Conservation (phyloP, 2,329 filamentous ascomycete species). For the Hypoxylon sp. region DNA sequence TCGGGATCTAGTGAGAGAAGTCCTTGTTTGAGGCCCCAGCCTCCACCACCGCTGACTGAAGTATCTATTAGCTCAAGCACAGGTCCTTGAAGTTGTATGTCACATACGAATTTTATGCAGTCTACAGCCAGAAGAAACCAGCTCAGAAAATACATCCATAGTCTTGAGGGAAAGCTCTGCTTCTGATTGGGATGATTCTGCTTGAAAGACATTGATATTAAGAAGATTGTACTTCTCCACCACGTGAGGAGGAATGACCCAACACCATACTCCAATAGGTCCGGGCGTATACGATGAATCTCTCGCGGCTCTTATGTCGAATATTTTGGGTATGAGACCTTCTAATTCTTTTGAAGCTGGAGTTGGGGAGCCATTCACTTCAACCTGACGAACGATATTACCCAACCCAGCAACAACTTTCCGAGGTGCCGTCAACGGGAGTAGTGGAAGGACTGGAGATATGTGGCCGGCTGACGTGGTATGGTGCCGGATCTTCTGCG, state of each 20-base stretch:
- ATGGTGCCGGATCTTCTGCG: slow-evolving; percentile 47
- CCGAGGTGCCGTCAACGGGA: slow-evolving; percentile 70
- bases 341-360: slow-evolving; percentile 80
- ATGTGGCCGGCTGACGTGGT: slow-evolving; percentile 32
- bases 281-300: slow-evolving; percentile 42
- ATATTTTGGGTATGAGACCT: slow-evolving; percentile 65
- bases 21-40: slow-evolving; percentile 84
- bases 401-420: slow-evolving; percentile 73
- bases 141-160: slow-evolving; percentile 43
- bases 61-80: slow-evolving; percentile 31
- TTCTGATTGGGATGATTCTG: slow-evolving; percentile 40
- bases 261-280: slow-evolving; percentile 75
- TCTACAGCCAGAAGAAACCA: slow-evolving; percentile 55
- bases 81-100: slow-evolving; percentile 26
- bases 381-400: slow-evolving; percentile 77
- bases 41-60: slow-evolving; percentile 80
- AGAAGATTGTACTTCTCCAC: slow-evolving; percentile 35
- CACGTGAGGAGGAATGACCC: slow-evolving; percentile 63
- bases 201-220: slow-evolving; percentile 37
- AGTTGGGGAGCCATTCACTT: slow-evolving; percentile 55
- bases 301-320: slow-evolving; percentile 52
- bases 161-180: slow-evolving; percentile 39
- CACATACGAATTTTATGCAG: slow-evolving; percentile 57
- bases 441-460: slow-evolving; percentile 54
- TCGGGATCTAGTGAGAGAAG: slow-evolving; percentile 81